phyloP scores from a whole-genome alignment of 371 early-diverging fungal species.

The Zychaea mexicana region DNA sequence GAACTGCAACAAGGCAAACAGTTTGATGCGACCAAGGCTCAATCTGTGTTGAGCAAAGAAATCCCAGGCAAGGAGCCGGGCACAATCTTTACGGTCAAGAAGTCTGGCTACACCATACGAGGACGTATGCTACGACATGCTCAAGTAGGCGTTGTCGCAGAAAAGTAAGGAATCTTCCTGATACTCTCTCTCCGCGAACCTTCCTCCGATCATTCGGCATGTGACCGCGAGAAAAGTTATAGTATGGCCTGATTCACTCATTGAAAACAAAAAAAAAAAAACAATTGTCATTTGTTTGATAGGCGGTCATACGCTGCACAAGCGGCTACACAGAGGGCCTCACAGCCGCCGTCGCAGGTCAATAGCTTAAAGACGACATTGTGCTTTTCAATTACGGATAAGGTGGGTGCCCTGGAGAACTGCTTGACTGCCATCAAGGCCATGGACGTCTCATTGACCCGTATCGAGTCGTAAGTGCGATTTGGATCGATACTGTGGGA shows the following conservation, averaged over 20 bases:
- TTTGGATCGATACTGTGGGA: too few relatives aligned
- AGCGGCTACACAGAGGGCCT: constrained; percentile 11
- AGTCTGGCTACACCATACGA: constrained; percentile 88
- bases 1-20: constrained; percentile 73
- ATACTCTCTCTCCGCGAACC: not conserved
- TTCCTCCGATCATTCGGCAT: not conserved
- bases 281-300: not conserved
- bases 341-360: too few relatives aligned
- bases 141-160: constrained; percentile 93
- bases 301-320: constrained; percentile 6
- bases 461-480: constrained; percentile 91
- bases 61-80: constrained; percentile 87
- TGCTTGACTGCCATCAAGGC: constrained; percentile 77
- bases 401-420: constrained; percentile 85
- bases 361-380: constrained; percentile 56
- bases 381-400: constrained; percentile 83
- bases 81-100: constrained; percentile 83
- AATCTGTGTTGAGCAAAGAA: constrained; percentile 93
- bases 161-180: constrained; percentile 15
- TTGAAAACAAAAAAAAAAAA: too few relatives aligned
- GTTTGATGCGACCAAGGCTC: constrained; percentile 92
- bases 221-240: constrained; percentile 16
- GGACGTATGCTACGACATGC: constrained; percentile 92
- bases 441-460: constrained; percentile 81
- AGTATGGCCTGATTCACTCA: not conserved